Evolutionary conservation across 306 rosid species (phyloP), one percentile per base, ranked within the genome.

Genomic region (Acacia confusa): DNA sequence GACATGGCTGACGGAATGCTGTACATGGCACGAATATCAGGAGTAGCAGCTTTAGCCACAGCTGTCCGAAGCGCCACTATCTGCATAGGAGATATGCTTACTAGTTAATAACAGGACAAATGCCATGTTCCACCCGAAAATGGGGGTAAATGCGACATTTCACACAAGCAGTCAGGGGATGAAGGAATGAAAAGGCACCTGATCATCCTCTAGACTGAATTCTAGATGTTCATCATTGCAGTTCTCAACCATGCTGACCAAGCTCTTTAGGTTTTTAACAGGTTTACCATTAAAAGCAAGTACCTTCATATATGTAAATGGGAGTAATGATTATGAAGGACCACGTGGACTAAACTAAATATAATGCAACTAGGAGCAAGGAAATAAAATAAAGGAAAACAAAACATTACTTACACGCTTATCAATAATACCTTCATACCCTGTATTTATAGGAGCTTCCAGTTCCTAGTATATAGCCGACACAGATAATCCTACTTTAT

Each of bases 381-480:
- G 53, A 65, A 57, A 67, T 15, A 22, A 43, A 71, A 48, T 2
- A 30, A 74, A 6, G 7, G 50, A 79, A 75, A 47, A 63, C 48
- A 34, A 66, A 43, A 28, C 45, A 48, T 58, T 36, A 79, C 36
- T 47, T 70, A 87, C 99, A 98, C 92, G 99, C 50, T 94, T 96
- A 85, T 96, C 93, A 71, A 92, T 95, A 16, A 93, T 91, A 52
- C 93, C 98, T 82, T 96, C 99, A 78, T 96, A 96, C 28, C 99
- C 99, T n/a, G 93, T 92, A 84, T 96, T 96, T 86, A 96, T 92
- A 79, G 93, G 97, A 75, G 98, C 98, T 82, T 91, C 98, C 61
- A 96, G 92, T 82, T 93, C 99, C 99, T 95, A 28, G 12, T 44
- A 76, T 76, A 57, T 40, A 36, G 79, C 84, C 68, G 72, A 68